These are phyloP conservation scores for Gnaphalium uliginosum DNA, from an alignment of 129 eudicot genomes.

Conservation along the genomic window DNA sequence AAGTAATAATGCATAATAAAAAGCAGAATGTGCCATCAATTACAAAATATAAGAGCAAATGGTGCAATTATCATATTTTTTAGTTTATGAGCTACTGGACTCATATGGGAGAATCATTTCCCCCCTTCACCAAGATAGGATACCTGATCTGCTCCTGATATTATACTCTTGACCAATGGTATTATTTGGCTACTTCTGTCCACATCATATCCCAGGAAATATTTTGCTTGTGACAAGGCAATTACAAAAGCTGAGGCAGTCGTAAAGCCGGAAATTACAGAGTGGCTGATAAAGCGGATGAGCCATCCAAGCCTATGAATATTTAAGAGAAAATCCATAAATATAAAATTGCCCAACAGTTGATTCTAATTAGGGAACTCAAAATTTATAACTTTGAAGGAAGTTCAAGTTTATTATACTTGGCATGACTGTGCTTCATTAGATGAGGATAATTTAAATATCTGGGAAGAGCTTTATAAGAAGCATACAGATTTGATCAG, in stretches of 20 bases:
- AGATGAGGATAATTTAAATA: background rate
- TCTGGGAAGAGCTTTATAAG: background rate
- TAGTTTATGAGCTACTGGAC: constrained; percentile 18
- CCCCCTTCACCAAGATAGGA: constrained; percentile 15
- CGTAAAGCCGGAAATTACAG: constrained; percentile 97
- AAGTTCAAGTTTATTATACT: background rate
- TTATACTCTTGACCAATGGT: constrained; percentile 75
- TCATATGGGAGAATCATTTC: background rate
- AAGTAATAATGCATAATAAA: background rate
- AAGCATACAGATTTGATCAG: constrained; percentile 7
- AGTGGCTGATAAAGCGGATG: constrained; percentile 92
- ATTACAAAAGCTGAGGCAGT: constrained; percentile 96
- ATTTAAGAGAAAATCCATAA: constrained; percentile 1
- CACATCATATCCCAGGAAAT: constrained; percentile 79
- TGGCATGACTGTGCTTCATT: no score
- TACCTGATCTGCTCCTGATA: constrained; percentile 76
- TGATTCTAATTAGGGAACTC: background rate
- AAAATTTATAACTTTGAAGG: background rate
- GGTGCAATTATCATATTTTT: background rate
- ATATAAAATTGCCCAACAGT: background rate
- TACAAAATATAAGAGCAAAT: background rate
- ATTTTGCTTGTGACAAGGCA: constrained; percentile 94
- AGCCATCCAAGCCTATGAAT: constrained; percentile 91
- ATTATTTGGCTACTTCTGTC: constrained; percentile 78
- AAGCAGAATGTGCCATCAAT: constrained; percentile 3